Evolutionary conservation across 2,329 filamentous ascomycete species (phyloP), one percentile per base, ranked within the genome.

Genomic region (Botrytis tulipae): DNA sequence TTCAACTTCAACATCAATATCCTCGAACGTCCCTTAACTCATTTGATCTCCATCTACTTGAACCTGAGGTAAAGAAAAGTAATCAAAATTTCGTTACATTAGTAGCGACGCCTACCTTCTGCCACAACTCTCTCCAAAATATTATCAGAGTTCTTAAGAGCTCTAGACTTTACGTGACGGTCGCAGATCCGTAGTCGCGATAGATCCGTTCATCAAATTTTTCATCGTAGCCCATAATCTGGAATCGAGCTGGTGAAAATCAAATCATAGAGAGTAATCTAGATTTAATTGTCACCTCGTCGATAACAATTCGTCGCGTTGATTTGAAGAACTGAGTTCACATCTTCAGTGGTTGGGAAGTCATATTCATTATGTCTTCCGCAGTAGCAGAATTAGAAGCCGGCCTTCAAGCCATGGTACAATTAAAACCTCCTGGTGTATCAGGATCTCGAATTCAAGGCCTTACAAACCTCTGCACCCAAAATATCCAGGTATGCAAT

Each of bases 341-440:
- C 29, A 70, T 59, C 54, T 44, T n/a, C 46, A 32, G 70, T 67
- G 59, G 60, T 57, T 32, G 60, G 32, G 48, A 37, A 51, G 35
- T 61, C 59, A 61, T 61, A 61, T 72, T 69, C 82, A 85, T 79
- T 83, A 93, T 94, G 90, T 90, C 92, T 83, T 92, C 93, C 82
- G 90, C 93, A 84, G 92, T 97, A 89, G 90, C 93, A 85, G 95
- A 98, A 83, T 86, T 99, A 84, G 95, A 97, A 84, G 88, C 90
- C 80, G 92, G 93, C 84, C 89, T 99, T 82, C 93, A 96, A 86
- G 95, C 93, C 81, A 95, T 99, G 91, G 92, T 95, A 80, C 88
- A 88, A 78, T 87, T 98, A 81, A 98, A 97, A 84, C 92, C 96
- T 62, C 96, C 96, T 71, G 96, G 96, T 82, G 94, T 98, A 74